These are phyloP conservation scores for Thalassiosira delicatula DNA, from an alignment of 352 stramenopile genomes.

Conservation along the genomic window DNA sequence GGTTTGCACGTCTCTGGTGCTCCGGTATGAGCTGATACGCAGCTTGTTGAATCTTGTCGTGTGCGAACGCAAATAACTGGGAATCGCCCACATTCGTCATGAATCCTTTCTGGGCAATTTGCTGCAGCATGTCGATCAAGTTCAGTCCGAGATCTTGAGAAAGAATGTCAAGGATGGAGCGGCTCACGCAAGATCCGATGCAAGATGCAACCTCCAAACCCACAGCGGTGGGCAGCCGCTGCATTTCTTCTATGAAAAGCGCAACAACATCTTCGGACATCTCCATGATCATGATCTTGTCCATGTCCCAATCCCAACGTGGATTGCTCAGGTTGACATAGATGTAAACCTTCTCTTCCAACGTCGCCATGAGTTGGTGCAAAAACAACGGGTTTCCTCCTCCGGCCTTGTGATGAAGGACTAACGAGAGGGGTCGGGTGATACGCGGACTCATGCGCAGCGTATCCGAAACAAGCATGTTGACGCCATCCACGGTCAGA, in stretches of 20 bases:
- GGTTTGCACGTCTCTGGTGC: not conserved
- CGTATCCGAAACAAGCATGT: slow-evolving; percentile 47
- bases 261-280: slow-evolving; percentile 45
- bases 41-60: slow-evolving; percentile 50
- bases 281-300: slow-evolving; percentile 43
- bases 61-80: slow-evolving; percentile 22
- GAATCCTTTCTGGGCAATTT: slow-evolving; percentile 23
- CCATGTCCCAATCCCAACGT: slow-evolving; percentile 38
- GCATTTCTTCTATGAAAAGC: slow-evolving; percentile 45
- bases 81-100: not conserved
- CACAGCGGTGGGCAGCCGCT: slow-evolving; percentile 28
- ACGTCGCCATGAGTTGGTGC: slow-evolving; percentile 26
- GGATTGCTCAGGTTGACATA: slow-evolving; percentile 29
- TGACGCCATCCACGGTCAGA: slow-evolving; percentile 30
- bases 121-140: slow-evolving; percentile 17
- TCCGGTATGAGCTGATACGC: slow-evolving; percentile 22
- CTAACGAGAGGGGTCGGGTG: slow-evolving; percentile 41
- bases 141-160: slow-evolving; percentile 27
- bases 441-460: slow-evolving; percentile 41
- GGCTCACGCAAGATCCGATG: slow-evolving; percentile 34
- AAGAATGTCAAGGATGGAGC: slow-evolving; percentile 38
- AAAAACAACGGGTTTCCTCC: slow-evolving; percentile 8
- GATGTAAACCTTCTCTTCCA: slow-evolving; percentile 24
- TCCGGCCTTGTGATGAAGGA: slow-evolving; percentile 40
- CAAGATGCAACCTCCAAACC: slow-evolving; percentile 48